phyloP scores from a whole-genome alignment of 2,329 filamentous ascomycete genomes.

The Eutypa lata region DNA sequence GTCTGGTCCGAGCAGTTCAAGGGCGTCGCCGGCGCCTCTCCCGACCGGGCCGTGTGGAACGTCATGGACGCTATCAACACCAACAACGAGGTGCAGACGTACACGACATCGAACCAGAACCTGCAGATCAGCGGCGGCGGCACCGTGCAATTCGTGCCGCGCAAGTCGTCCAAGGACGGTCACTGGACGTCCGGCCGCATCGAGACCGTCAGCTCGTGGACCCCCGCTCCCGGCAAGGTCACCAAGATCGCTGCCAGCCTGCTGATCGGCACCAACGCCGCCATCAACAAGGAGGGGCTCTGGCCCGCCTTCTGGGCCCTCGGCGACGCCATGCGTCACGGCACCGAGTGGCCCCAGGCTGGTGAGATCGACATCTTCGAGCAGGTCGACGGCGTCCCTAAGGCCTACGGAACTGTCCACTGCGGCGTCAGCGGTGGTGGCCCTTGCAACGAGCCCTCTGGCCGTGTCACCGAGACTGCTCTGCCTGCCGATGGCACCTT shows the following conservation, averaged over 20 bases:
- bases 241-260: conserved; percentile 46
- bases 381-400: conserved; percentile 47
- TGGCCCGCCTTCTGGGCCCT: conserved; percentile 61
- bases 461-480: conserved; percentile 32
- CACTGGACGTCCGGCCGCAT: conserved; percentile 54
- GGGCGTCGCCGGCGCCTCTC: conserved; percentile 21
- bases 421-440: conserved; percentile 45
- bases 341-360: conserved; percentile 47
- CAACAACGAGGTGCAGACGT: conserved; percentile 52
- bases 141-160: conserved; percentile 51
- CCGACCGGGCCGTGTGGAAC: conserved; percentile 22
- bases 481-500: conserved; percentile 38
- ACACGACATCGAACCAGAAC: conserved; percentile 44
- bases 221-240: conserved; percentile 41
- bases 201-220: conserved; percentile 46
- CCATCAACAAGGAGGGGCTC: conserved; percentile 45
- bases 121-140: conserved; percentile 47
- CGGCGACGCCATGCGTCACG: conserved; percentile 46
- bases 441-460: conserved; percentile 49
- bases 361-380: conserved; percentile 60
- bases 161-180: conserved; percentile 32
- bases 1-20: conserved; percentile 26
- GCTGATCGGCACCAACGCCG: conserved; percentile 41
- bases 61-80: conserved; percentile 35
- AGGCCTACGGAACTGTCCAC: conserved; percentile 49